Evolutionary conservation across 2,329 filamentous ascomycete species (phyloP), one percentile per base, ranked within the genome.

Genomic region (Hypoxylon sp.): DNA sequence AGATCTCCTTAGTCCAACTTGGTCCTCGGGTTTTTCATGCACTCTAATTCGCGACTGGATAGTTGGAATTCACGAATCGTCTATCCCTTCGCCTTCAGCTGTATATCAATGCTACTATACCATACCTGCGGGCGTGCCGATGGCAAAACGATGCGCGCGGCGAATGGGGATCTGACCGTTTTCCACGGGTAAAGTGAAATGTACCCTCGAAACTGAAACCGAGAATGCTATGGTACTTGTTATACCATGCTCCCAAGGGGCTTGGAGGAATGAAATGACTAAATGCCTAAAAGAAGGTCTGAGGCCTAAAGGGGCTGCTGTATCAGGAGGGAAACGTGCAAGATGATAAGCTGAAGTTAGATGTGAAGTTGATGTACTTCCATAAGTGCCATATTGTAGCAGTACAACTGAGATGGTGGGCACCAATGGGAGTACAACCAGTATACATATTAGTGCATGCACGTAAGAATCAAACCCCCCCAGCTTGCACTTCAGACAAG

Each of bases 1-100:
- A 56, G 56, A 59, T 59, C 56, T 56, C 19, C n/a, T 36, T 48
- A 35, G 30, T 38, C 51, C 47, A 48, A 51, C 50, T 48, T 20
- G 32, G 20, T 26, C 31, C 31, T 40, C 44, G 50, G 36, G 15
- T 31, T 46, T 50, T 26, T 40, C 31, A 27, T 37, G 37, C 37
- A 41, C 29, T 35, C 47, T 36, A 31, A 51, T 51, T 51, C 30
- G 41, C 16, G 43, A 55, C 51, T 20, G 38, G 36, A 43, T 51
- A 51, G 35, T n/a, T n/a, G n/a, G n/a, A 38, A 47, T 41, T 52
- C 30, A 46, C 44, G 27, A 42, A 37, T 42, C 11, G 2, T 8
- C n/a, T 38, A 17, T 9, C 25, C 17, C 40, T 16, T 51, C 31
- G 30, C 29, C 21, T 45, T 38, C 15, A 23, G 31, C 17, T 13